Base-by-base conservation (phyloP, 2,329 filamentous ascomycete genomes). In the Beauveria varroae region DNA sequence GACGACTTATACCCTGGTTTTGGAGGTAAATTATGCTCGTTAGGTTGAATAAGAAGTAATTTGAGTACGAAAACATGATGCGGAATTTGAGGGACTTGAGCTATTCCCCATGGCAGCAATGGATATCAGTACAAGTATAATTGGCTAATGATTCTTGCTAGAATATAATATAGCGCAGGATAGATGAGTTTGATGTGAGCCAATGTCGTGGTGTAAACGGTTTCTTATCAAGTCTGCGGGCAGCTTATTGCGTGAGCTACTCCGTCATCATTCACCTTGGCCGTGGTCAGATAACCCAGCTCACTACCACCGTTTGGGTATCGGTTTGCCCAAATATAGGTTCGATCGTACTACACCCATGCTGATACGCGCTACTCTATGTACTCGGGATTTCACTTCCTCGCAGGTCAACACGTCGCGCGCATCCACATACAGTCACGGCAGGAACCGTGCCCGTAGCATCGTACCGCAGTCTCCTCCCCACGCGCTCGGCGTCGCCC, bases 371-470 rank as follows among this genome's bases (percentile, higher is more conserved):
- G 4, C 14, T 16, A 16, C 3, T 20, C 9, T 8, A 26, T 16
- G 7, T 26, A n/a, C 5, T 9, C 7, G 5, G 6, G 7, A 6
- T 7, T 41, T n/a, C 37, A 34, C 22, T 3, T 46, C 54, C 41
- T 5, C 43, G 56, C 18, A 62, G 51, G 43, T 44, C 56, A 44
- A 60, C 56, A 47, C n/a, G 44, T 47, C 3, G 61, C 61, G 22
- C 61, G 56, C 41, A 51, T 60, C 20, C 56, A 60, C 43, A 28
- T 41, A 37, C 61, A 46, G n/a, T 59, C 51, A 24, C 60, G 50
- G 56, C 56, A 50, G 37, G 61, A 63, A 57, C 22, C 26, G 12
- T 14, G 30, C 30, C 30, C 12, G 20, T 20, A 44, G 43, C 44
- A 56, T 57, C n/a, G 22, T 63, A 24, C 24, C 51, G 3, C 43